A percentile compares a stretch with the other conserved stretches of the same genome.
Conservation (phyloP, 805 yeast genomes). For the Nakazawaea wyomingensis region DNA sequence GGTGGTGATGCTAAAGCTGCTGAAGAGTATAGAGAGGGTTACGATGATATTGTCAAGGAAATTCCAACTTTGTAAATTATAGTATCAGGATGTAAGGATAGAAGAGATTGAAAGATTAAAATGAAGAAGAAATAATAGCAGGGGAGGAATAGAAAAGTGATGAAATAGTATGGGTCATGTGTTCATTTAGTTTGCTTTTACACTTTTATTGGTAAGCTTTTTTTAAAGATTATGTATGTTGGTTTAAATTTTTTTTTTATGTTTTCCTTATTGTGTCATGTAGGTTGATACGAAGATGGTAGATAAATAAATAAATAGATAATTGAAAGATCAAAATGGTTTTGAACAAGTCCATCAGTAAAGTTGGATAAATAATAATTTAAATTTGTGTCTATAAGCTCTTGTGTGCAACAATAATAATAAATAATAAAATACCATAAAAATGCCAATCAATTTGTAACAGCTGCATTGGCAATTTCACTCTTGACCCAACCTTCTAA, state of each 20-base stretch:
- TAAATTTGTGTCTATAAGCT: too few relatives aligned
- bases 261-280: neutral
- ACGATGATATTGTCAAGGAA: constrained; percentile 93
- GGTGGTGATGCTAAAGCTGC: constrained; percentile 63
- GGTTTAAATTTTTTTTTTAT: neutral
- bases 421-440: too few relatives aligned
- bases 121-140: neutral
- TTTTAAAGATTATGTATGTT: constrained; percentile 2
- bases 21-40: constrained; percentile 85
- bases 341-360: too few relatives aligned
- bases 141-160: neutral
- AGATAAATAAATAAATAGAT: too few relatives aligned
- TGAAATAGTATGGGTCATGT: neutral
- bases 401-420: too few relatives aligned
- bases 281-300: too few relatives aligned
- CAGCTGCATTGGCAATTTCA: constrained; percentile 33
- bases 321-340: too few relatives aligned
- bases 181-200: neutral
- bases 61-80: constrained; percentile 47
- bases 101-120: neutral
- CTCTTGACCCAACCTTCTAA: constrained; percentile 96
- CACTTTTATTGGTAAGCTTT: neutral
- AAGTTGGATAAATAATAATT: too few relatives aligned
- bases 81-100: too few relatives aligned
- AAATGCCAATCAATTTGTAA: too few relatives aligned